A percentile compares a stretch with the other conserved stretches of the same genome.
These are phyloP conservation scores for Diplocarpon mali DNA, from an alignment of 2,329 filamentous ascomycete species.

Conservation along the genomic window DNA sequence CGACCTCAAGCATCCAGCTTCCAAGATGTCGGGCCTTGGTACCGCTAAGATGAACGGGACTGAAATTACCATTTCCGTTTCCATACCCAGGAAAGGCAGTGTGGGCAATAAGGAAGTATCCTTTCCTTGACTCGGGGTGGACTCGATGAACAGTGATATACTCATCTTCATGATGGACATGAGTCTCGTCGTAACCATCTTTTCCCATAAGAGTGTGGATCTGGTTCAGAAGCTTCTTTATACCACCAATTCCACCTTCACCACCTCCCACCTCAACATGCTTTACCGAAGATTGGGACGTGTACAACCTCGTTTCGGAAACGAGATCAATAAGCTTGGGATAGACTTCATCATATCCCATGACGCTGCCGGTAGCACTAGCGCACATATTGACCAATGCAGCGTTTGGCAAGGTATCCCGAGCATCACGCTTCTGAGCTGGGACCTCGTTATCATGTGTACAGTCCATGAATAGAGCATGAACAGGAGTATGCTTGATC, in stretches of 20 bases:
- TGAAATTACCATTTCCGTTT: constrained; percentile 70
- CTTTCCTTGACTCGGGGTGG: constrained; percentile 82
- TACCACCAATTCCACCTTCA: constrained; percentile 75
- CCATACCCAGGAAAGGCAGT: constrained; percentile 90
- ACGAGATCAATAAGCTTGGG: constrained; percentile 89
- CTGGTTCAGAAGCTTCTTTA: constrained; percentile 89
- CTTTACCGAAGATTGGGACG: constrained; percentile 58
- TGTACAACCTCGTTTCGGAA: constrained; percentile 74
- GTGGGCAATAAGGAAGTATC: constrained; percentile 91
- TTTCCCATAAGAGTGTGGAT: constrained; percentile 94
- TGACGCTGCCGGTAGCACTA: constrained; percentile 88
- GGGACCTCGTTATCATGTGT: constrained; percentile 97
- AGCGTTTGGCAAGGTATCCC: constrained; percentile 88
- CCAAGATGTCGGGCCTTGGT: constrained; percentile 80
- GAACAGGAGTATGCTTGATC: constrained; percentile 80
- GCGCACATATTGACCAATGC: constrained; percentile 94
- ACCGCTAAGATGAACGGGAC: constrained; percentile 67
- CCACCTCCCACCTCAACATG: constrained; percentile 55
- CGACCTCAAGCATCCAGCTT: constrained; percentile 86
- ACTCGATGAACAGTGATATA: constrained; percentile 95
- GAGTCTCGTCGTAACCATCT: constrained; percentile 87
- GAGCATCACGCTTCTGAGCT: constrained; percentile 85
- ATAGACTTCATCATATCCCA: constrained; percentile 97
- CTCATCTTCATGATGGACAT: constrained; percentile 92
- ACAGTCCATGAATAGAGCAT: constrained; percentile 97